Conservation (phyloP, 805 yeast genomes). For the Saturnispora sanitii region DNA sequence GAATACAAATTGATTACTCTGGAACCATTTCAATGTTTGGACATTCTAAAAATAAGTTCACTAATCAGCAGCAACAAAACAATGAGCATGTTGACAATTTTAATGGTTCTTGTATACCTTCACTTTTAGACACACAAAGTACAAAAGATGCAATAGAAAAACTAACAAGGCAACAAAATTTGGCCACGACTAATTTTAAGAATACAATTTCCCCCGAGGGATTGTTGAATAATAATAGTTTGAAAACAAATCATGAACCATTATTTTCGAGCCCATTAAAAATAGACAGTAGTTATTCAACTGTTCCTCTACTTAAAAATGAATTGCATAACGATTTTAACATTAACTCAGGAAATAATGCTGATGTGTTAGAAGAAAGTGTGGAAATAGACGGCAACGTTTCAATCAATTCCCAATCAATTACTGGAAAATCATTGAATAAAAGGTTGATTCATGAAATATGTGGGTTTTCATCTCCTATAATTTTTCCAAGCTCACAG, state of each 20-base stretch:
- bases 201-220: no score
- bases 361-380: neutral
- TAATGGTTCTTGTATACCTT: neutral
- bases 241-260: neutral
- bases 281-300: neutral
- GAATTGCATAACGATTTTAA: neutral
- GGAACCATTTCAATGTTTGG: conserved; percentile 6
- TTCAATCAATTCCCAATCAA: neutral
- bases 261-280: conserved; percentile 4
- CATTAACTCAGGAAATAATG: neutral
- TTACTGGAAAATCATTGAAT: neutral
- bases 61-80: neutral
- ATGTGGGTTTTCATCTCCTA: neutral
- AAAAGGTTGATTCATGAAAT: neutral
- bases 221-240: no score
- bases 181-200: no score
- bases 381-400: no score
- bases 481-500: neutral
- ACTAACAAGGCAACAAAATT: no score
- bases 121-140: no score
- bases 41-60: neutral
- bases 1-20: conserved; percentile 1
- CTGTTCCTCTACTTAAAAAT: neutral
- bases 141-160: no score
- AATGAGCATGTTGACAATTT: conserved; percentile 3